phyloP scores from a whole-genome alignment of 2,329 filamentous ascomycete species.

The Penicillium sp. region DNA sequence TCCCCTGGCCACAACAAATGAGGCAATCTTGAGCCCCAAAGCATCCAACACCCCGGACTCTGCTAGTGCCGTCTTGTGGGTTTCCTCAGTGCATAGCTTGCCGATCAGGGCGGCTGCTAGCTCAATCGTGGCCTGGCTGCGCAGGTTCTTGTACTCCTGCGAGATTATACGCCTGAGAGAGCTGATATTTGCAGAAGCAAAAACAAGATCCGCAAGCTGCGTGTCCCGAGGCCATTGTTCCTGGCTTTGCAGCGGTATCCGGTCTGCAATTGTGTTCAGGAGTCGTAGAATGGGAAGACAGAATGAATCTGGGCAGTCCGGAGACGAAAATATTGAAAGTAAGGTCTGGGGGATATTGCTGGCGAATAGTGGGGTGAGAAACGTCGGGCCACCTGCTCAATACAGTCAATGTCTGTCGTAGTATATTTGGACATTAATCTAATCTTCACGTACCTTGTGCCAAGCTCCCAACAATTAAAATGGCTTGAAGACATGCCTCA shows the following conservation, averaged over 20 bases:
- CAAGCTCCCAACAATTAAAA: slow-evolving; percentile 80
- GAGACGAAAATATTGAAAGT: slow-evolving; percentile 67
- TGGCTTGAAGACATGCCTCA: slow-evolving; percentile 70
- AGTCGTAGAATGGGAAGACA: slow-evolving; percentile 72
- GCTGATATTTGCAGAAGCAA: slow-evolving; percentile 60
- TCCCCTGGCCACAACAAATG: slow-evolving; percentile 66
- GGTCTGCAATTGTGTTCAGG: slow-evolving; percentile 69
- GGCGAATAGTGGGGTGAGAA: slow-evolving; percentile 71
- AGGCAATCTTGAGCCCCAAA: slow-evolving; percentile 70
- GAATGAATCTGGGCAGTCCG: slow-evolving; percentile 63
- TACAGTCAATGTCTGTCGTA: slow-evolving; percentile 14
- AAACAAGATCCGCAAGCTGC: slow-evolving; percentile 63
- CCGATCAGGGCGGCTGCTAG: slow-evolving; percentile 52
- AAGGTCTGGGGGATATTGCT: slow-evolving; percentile 68
- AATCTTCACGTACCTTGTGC: slow-evolving; percentile 64
- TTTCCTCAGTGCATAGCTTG: slow-evolving; percentile 67
- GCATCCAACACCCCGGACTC: slow-evolving; percentile 74
- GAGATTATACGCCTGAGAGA: slow-evolving; percentile 66
- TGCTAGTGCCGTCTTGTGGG: slow-evolving; percentile 69
- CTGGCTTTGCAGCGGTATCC: slow-evolving; percentile 57
- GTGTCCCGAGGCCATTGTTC: slow-evolving; percentile 51
- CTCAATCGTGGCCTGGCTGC: slow-evolving; percentile 52
- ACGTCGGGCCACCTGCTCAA: slow-evolving; percentile 70
- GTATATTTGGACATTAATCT: neutral
- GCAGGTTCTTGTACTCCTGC: slow-evolving; percentile 54